Conservation (phyloP, 2,329 filamentous ascomycete genomes). For the Hirsutella rhossiliensis region DNA sequence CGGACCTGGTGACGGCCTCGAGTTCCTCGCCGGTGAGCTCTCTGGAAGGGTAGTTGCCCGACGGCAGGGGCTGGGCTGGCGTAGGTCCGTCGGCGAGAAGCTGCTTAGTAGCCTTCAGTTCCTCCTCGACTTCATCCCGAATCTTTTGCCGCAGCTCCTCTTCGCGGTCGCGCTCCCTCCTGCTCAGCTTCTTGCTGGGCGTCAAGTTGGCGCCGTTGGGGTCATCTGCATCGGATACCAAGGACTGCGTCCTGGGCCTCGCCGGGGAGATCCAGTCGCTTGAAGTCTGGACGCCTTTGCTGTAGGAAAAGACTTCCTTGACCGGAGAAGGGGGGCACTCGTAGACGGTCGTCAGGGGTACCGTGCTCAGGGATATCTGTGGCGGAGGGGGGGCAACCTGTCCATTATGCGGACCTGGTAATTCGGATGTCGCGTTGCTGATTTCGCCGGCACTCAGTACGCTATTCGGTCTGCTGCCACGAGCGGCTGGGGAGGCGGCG, state of each 20-base stretch:
- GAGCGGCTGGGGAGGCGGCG: conserved; percentile 51
- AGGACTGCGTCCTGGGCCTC: conserved; percentile 28
- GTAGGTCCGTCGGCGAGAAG: conserved; percentile 34
- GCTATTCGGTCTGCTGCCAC: conserved; percentile 73
- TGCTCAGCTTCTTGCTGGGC: conserved; percentile 63
- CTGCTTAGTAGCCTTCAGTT: conserved; percentile 63
- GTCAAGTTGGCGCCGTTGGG: conserved; percentile 40
- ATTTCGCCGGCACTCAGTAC: conserved; percentile 72
- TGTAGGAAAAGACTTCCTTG: conserved; percentile 87
- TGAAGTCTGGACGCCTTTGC: conserved; percentile 87
- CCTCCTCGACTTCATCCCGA: conserved; percentile 83
- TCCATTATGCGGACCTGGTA: conserved; percentile 32
- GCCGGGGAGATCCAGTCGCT: conserved; percentile 55
- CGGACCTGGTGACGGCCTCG: conserved; percentile 77
- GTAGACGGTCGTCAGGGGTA: conserved; percentile 63
- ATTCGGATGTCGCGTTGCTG: conserved; percentile 61
- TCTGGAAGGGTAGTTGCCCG: conserved; percentile 61
- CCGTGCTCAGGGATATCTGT: conserved; percentile 61
- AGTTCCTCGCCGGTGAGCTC: conserved; percentile 76
- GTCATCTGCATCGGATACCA: conserved; percentile 49
- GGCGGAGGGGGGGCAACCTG: conserved; percentile 27
- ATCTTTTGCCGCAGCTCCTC: conserved; percentile 82
- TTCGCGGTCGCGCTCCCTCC: conserved; percentile 69
- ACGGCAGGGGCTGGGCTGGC: conserved; percentile 9
- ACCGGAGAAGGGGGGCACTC: conserved; percentile 67